Base-by-base conservation (phyloP, 1,284 basidiomycete genomes). In the Papiliotrema laurentii region DNA sequence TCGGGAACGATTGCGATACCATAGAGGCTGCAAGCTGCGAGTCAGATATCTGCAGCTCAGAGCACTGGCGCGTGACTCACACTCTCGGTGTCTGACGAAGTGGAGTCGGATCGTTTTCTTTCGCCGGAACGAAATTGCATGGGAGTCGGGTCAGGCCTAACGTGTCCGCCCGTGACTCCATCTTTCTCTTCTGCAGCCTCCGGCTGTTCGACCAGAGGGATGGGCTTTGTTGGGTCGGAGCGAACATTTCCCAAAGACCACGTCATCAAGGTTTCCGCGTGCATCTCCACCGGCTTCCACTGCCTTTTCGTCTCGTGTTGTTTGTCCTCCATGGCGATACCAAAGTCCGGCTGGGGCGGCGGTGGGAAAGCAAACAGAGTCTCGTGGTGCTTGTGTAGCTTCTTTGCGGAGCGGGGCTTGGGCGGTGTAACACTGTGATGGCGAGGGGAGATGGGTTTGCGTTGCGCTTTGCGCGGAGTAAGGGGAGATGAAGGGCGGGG, bases 251-350 rank as follows among this genome's bases (percentile, higher is more conserved):
- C 60, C 22, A 59, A 43, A 48, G 59, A 59, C 68, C 68, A 70
- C 2, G 64, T 61, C 44, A 70, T 51, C 14, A 70, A 53, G 2
- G 68, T 70, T 41, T 70, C 68, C 14, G 67, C 49, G 13, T 66
- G 55, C 63, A 67, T 64, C 13, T 60, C 53, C 5, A 68, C 63
- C 0, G 61, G 53, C 34, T 56, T 43, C 55, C 59, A 70, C 3
- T 45, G 45, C 21, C 46, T 51, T 22, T 40, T 26, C 25, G 16
- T 55, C n/a, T 24, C 35, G 5, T 34, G 19, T n/a, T 43, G 11
- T 4, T 14, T 16, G 19, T 34, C 16, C 43, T 30, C 26, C 31
- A 28, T 25, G 18, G 25, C 14, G 9, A 21, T 34, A 11, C 37
- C 21, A 43, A 53, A 56, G 14, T 18, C 14, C 3, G 49, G 50